Evolutionary conservation across 768 basidiomycete species (phyloP).

Genomic region (Phallus indusiatus): DNA sequence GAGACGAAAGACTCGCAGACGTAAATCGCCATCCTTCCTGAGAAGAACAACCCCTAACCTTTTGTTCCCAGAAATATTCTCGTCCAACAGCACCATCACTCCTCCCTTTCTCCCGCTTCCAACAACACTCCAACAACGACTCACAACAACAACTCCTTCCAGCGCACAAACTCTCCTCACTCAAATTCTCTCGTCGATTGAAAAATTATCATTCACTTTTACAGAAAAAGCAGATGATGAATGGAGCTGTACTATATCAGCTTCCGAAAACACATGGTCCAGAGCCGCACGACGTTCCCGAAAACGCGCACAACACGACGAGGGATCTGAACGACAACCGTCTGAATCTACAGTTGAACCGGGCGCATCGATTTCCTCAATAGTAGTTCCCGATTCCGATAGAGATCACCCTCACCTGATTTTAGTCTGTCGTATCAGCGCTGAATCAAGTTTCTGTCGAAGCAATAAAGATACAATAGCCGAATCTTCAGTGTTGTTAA

Average conservation of each 20-base stretch:
- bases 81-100: slow-evolving; percentile 33
- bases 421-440: slow-evolving; percentile 18
- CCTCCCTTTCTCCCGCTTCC: slow-evolving; percentile 45
- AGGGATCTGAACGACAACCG: not conserved
- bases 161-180: slow-evolving; percentile 16
- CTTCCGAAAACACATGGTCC: slow-evolving; percentile 52
- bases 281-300: slow-evolving; percentile 47
- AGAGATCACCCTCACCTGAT: slow-evolving; percentile 11
- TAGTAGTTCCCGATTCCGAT: no score
- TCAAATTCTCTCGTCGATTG: slow-evolving; percentile 26
- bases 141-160: slow-evolving; percentile 7
- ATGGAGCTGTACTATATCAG: slow-evolving; percentile 17
- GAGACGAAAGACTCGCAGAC: slow-evolving; percentile 57
- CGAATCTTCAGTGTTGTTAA: slow-evolving; percentile 24
- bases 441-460: slow-evolving; percentile 11
- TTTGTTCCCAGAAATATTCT: slow-evolving; percentile 27
- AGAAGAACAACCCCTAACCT: no score
- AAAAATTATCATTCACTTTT: slow-evolving; percentile 16
- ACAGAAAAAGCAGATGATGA: slow-evolving; percentile 1
- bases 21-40: slow-evolving; percentile 33
- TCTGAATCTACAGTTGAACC: no score
- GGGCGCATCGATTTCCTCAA: no score
- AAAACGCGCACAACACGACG: slow-evolving; percentile 17
- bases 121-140: slow-evolving; percentile 42
- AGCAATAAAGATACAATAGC: slow-evolving; percentile 4